These are phyloP conservation scores for Phoma sp. DNA, from an alignment of 2,329 filamentous ascomycete species.

Conservation along the genomic window DNA sequence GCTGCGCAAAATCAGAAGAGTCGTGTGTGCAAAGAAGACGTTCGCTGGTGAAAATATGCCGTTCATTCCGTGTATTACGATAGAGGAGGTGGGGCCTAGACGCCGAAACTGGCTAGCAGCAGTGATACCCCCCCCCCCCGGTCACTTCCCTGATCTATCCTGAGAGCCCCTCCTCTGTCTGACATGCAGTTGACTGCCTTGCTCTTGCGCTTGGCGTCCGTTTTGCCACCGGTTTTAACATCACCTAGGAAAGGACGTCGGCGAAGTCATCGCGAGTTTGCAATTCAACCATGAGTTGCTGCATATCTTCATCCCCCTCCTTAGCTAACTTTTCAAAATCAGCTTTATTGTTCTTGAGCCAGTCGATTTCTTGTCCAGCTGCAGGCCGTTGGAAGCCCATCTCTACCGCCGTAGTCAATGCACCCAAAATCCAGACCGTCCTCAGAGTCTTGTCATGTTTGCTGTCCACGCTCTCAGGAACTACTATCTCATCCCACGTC, in stretches of 20 bases:
- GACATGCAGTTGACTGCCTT: not conserved
- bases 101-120: too few relatives aligned
- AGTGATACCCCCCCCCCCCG: too few relatives aligned
- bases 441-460: not conserved
- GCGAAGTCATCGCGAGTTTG: conserved; percentile 3
- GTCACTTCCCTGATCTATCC: too few relatives aligned
- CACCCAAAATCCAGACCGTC: conserved; percentile 6
- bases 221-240: too few relatives aligned
- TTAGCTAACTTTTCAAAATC: not conserved
- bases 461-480: not conserved
- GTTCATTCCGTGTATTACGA: too few relatives aligned
- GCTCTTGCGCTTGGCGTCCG: too few relatives aligned
- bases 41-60: too few relatives aligned
- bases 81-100: too few relatives aligned
- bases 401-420: conserved; percentile 9
- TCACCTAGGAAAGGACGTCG: not conserved
- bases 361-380: conserved; percentile 2
- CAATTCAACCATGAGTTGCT: not conserved
- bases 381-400: conserved; percentile 8
- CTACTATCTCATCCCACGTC: not conserved
- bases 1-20: too few relatives aligned
- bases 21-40: too few relatives aligned
- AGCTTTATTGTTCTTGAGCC: not conserved
- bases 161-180: too few relatives aligned
- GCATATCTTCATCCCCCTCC: conserved; percentile 4